These are phyloP conservation scores for Spatholobus suberectus DNA, from an alignment of 306 rosid species.

Conservation along the genomic window DNA sequence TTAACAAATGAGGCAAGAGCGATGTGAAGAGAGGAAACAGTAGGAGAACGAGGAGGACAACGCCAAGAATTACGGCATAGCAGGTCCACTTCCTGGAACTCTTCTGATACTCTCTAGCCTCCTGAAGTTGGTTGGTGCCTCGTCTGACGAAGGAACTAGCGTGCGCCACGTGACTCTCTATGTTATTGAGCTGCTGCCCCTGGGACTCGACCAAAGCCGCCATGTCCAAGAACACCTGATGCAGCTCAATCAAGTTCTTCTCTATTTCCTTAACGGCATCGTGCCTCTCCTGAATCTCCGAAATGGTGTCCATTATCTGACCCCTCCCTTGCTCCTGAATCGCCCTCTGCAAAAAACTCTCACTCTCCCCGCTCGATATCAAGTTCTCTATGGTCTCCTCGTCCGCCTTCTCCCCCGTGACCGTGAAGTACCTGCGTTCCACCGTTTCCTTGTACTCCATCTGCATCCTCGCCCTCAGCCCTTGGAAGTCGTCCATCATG, in stretches of 20 bases:
- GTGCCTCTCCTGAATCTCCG: constrained; percentile 91
- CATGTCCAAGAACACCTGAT: constrained; percentile 91
- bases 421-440: constrained; percentile 81
- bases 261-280: constrained; percentile 93
- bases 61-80: constrained; percentile 56
- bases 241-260: constrained; percentile 80
- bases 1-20: constrained; percentile 48
- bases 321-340: constrained; percentile 95
- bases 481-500: constrained; percentile 82
- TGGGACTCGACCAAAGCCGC: constrained; percentile 88
- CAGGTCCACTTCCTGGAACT: constrained; percentile 79
- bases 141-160: constrained; percentile 83
- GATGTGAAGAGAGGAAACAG: constrained; percentile 55
- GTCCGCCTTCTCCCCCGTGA: constrained; percentile 78
- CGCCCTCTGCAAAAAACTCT: constrained; percentile 83
- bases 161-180: constrained; percentile 82
- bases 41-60: constrained; percentile 50
- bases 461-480: constrained; percentile 65
- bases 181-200: constrained; percentile 85
- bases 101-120: constrained; percentile 73
- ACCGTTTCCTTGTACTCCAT: constrained; percentile 83
- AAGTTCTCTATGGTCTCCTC: constrained; percentile 84
- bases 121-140: constrained; percentile 76
- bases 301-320: constrained; percentile 87
- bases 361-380: constrained; percentile 87